Evolutionary conservation across 805 yeast species (phyloP), one percentile per base, ranked within the genome.

Genomic region (Grigorovia humatica): DNA sequence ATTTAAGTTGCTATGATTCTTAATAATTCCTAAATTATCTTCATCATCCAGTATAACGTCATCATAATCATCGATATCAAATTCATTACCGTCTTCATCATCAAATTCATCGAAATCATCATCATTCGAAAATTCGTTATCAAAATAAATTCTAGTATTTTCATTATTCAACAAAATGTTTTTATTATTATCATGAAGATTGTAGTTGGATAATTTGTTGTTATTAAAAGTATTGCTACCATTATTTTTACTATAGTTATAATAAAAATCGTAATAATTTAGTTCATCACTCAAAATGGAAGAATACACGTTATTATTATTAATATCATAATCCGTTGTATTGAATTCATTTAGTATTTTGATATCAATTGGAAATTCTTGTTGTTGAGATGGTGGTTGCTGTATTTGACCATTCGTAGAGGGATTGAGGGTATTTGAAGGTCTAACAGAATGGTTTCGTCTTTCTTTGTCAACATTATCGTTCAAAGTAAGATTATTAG

Each of bases 81-180:
- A 52, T 18, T 35, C 50, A 29, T 52, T 52, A 20, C 40, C 52
- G 12, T 50, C 52, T 23, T 46, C 49, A 17, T 47, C 49, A 18
- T 49, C 51, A 13, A 44, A 50, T 4, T 51, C 53, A 1, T 54
- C 56, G 13, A 45, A 51, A 20, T 54, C 62, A 9, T 60, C 49
- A 44, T 62, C 65, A 51, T 63, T 66, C 29, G 59, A 57, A 51
- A 63, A 65, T 47, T 65, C 69, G 44, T 65, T 60, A 48, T 64
- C 65, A 48, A 64, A 65, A 11, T 61, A 58, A 49, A 60, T 55
- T 54, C 60, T 58, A 15, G 69, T 67, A 49, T 64, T 63, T 43
- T 60, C 66, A 47, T 57, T 56, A 45, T 59, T 62, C 40, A 60
- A 56, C 4, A 62, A 54, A 46, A 54, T 53, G 48, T 50, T 54